Evolutionary conservation across 2,329 filamentous ascomycete genomes (phyloP), one percentile per base, ranked within the genome.

Genomic region (Claviceps sp.): DNA sequence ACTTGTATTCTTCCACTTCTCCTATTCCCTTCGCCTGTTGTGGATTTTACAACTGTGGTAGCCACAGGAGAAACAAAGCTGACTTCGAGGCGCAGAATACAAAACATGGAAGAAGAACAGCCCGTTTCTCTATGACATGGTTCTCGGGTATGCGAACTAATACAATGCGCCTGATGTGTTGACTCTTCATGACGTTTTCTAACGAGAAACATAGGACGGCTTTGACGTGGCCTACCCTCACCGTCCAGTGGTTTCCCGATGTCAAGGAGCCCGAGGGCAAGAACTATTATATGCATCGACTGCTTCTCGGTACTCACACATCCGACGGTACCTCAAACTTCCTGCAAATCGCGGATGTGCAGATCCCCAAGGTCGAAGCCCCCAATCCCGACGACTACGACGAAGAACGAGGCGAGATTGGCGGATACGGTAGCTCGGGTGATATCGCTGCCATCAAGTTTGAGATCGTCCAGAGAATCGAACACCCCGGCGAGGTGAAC

Each of bases 101-200:
- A 98, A 98, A 70, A 96, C 91, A 59, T 98, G 93, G 93, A 98
- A 98, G 78, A 98, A 98, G 76, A 98, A 98, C 71, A 89, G 87
- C 58, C 90, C 93, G 3, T 97, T 97, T 65, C 85, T 98, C 61
- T 98, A 98, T 69, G 93, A 98, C 67, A 88, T 96, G 82, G 93
- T 98, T 58, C 77, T 97, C 57, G 90, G 83, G 82, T 83, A 68
- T 18, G 54, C 20, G 2, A 11, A 7, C 14, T 13, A 11, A 47
- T n/a, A 30, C 4, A 5, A 30, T 37, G 26, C n/a, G 24, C 14
- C 43, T 26, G 8, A 42, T 14, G 26, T 5, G 16, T 8, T 9
- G 5, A 7, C 13, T 26, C 11, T 4, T 26, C 47, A 37, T 48
- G 24, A 56, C 61, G 34, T 11, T 8, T n/a, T 16, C 49, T 52